Evolutionary conservation across 345 rosid species (phyloP), one percentile per base, ranked within the genome.

Genomic region (Theobroma cacao): DNA sequence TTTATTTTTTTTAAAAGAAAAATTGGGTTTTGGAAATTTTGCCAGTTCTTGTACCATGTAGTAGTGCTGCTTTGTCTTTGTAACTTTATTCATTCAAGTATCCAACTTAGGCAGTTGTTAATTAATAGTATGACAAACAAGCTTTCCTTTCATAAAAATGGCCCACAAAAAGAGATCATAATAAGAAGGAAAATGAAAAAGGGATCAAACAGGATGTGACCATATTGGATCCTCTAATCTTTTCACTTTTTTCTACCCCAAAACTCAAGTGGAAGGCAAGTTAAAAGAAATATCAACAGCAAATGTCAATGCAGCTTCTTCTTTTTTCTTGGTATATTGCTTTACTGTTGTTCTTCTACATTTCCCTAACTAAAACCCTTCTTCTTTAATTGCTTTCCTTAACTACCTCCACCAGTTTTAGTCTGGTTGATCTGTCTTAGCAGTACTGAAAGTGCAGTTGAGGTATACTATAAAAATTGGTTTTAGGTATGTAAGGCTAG

Each of bases 191-290:
- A n/a, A n/a, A n/a, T n/a, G n/a, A 45, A 45, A 43, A 55, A 63
- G 26, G 61, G 28, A 52, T 45, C 69, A 52, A 78, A 67, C 36
- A 73, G 22, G 72, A 67, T 72, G 55, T 41, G 78, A 59, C 26
- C 67, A 67, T 67, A 34, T 78, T 78, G 69, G 34, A 47, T 72
- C 63, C 62, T 65, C 80, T 72, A 45, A 72, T 28, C 26, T 77
- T 71, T 77, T 72, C 70, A 77, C 84, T 77, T 31, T 77, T 31
- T 20, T 59, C 47, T 26, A 81, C 4, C 38, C n/a, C 50, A 38
- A 45, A 60, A 68, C 45, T 34, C 13, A 67, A 31, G 73, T 50
- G 20, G 50, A 20, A 50, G n/a, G 76, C 52, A 53, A 72, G 48
- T 40, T 6, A 33, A 31, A 17, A 40, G 33, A 73, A 56, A 50